Evolutionary conservation across 2,329 filamentous ascomycete species (phyloP).

Genomic region (Claviceps maximensis): DNA sequence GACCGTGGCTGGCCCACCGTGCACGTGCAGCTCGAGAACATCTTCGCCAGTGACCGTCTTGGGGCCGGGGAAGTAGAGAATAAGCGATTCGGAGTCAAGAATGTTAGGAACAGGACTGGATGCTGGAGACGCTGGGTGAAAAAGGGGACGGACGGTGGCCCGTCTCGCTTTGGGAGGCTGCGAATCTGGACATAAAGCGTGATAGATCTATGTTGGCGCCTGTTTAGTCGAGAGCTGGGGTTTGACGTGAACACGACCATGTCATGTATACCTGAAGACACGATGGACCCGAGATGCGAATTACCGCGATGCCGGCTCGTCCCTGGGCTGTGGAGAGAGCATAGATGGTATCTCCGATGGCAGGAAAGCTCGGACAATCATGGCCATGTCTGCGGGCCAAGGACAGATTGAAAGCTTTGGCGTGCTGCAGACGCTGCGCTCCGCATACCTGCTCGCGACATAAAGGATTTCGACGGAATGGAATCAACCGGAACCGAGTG

Average conservation of each 20-base stretch:
- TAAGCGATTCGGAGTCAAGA: constrained; percentile 62
- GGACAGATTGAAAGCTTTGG: constrained; percentile 1
- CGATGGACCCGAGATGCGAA: constrained; percentile 71
- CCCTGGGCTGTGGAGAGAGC: constrained; percentile 80
- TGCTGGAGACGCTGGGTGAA: constrained; percentile 33
- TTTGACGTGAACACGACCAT: not conserved
- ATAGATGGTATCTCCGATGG: constrained; percentile 59
- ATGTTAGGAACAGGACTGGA: constrained; percentile 26
- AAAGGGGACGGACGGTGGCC: constrained; percentile 64
- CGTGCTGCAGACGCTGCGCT: not conserved
- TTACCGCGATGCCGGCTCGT: constrained; percentile 77
- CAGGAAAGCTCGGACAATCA: constrained; percentile 4
- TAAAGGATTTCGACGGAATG: not conserved
- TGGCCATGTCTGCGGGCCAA: not conserved
- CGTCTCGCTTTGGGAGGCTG: constrained; percentile 33
- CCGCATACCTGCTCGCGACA: not conserved
- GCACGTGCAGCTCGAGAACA: constrained; percentile 84
- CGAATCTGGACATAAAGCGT: constrained; percentile 34
- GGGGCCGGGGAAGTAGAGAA: constrained; percentile 72
- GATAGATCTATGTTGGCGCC: constrained; percentile 31
- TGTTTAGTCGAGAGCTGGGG: not conserved
- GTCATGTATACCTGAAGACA: constrained; percentile 45
- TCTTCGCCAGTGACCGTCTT: constrained; percentile 85
- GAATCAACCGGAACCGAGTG: not conserved
- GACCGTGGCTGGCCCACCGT: constrained; percentile 80